These are phyloP conservation scores for Xylaria sp. DNA, from an alignment of 2,329 filamentous ascomycete genomes.

Conservation along the genomic window DNA sequence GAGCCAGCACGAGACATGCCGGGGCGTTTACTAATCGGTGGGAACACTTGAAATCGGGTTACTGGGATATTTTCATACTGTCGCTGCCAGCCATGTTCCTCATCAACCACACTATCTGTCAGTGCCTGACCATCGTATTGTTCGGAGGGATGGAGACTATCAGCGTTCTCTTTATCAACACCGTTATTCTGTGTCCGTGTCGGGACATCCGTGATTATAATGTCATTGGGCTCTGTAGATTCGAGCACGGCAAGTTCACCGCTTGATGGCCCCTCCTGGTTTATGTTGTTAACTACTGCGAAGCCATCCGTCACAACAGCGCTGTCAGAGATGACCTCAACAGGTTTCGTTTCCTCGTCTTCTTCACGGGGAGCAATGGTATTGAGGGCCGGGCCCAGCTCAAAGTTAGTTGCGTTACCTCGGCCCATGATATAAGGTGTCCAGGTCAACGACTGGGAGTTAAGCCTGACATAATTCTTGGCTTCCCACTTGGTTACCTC, in stretches of 20 bases:
- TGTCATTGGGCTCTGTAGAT: conserved; percentile 54
- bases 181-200: conserved; percentile 45
- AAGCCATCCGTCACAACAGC: conserved; percentile 49
- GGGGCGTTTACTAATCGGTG: conserved; percentile 66
- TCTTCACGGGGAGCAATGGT: conserved; percentile 90
- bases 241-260: conserved; percentile 49
- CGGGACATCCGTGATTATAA: conserved; percentile 34
- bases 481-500: conserved; percentile 90
- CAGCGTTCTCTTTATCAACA: conserved; percentile 40
- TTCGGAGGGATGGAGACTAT: conserved; percentile 37
- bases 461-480: conserved; percentile 87
- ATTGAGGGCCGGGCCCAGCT: conserved; percentile 81
- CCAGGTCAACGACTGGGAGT: conserved; percentile 85
- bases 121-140: conserved; percentile 31
- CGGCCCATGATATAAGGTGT: conserved; percentile 97
- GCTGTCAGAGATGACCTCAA: conserved; percentile 47
- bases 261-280: conserved; percentile 48
- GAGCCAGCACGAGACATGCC: conserved; percentile 58
- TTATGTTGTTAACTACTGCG: conserved; percentile 37
- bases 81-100: conserved; percentile 56
- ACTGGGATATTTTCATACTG: conserved; percentile 70
- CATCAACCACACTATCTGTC: conserved; percentile 39
- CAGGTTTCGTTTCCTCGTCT: conserved; percentile 61
- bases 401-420: conserved; percentile 82
- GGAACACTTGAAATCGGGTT: conserved; percentile 81